Conservation (phyloP, 2,329 filamentous ascomycete species). For the Talaromyces funiculosus region DNA sequence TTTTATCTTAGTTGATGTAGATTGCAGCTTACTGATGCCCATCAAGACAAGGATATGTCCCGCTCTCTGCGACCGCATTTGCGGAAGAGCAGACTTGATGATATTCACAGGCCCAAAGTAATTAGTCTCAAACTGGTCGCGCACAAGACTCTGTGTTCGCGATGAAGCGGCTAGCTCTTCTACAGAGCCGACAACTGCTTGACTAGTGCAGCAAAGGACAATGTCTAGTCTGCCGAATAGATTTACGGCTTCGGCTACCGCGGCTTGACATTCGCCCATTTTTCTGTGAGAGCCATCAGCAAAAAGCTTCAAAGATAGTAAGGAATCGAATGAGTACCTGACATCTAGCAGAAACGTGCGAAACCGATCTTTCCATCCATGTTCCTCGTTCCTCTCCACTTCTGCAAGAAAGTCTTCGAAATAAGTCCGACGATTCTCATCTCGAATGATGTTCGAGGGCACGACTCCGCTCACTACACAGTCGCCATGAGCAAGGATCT, state of each 20-base stretch:
- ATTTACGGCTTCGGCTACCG: conserved; percentile 77
- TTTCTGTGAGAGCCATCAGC: conserved; percentile 36
- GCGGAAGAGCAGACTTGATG: conserved; percentile 79
- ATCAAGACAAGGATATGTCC: conserved; percentile 89
- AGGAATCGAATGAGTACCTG: conserved; percentile 33
- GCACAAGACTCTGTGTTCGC: conserved; percentile 69
- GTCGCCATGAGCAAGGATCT: conserved; percentile 84
- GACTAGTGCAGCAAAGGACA: conserved; percentile 79
- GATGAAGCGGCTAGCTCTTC: conserved; percentile 76
- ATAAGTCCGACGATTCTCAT: conserved; percentile 68
- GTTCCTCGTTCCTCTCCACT: conserved; percentile 53
- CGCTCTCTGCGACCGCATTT: conserved; percentile 70
- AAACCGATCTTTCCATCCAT: conserved; percentile 77
- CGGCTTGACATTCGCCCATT: conserved; percentile 70
- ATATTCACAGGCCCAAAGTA: conserved; percentile 97
- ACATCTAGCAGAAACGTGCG: conserved; percentile 56
- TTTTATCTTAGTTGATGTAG: not conserved
- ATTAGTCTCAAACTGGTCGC: conserved; percentile 88
- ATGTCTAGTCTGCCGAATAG: conserved; percentile 86
- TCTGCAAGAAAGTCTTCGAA: conserved; percentile 72
- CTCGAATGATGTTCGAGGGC: conserved; percentile 67
- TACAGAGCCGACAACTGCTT: conserved; percentile 83
- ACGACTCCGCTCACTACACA: conserved; percentile 80
- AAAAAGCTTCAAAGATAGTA: not conserved
- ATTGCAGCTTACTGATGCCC: conserved; percentile 60